These are phyloP conservation scores for Ascosphaera pollenicola DNA, from an alignment of 2,329 filamentous ascomycete species.

Conservation along the genomic window DNA sequence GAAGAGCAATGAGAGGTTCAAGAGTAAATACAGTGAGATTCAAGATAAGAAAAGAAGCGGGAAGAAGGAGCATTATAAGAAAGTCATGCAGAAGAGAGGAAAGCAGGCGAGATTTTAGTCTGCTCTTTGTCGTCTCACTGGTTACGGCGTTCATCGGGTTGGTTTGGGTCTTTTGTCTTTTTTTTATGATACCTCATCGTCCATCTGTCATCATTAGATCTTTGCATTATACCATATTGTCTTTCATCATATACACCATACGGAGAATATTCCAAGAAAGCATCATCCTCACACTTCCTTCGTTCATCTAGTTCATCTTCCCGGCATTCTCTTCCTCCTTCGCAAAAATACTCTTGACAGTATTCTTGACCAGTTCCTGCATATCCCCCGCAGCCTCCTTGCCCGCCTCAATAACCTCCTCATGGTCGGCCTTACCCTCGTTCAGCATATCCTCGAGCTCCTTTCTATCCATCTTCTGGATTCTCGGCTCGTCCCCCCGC, in stretches of 20 bases:
- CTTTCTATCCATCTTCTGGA: conserved; percentile 27
- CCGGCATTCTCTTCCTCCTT: background rate
- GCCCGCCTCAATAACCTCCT: conserved; percentile 42
- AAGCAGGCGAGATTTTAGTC: background rate
- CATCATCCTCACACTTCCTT: no score
- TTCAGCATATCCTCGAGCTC: conserved; percentile 34
- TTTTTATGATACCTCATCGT: background rate
- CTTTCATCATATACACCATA: background rate
- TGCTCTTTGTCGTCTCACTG: no score
- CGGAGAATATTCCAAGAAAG: background rate
- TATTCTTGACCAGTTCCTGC: conserved; percentile 19
- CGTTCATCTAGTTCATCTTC: background rate
- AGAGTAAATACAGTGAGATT: conserved; percentile 68
- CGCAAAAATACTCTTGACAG: background rate
- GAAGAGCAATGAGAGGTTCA: conserved; percentile 47
- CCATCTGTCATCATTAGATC: background rate
- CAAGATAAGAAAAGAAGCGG: conserved; percentile 66
- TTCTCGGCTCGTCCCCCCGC: conserved; percentile 31
- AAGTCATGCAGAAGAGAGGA: conserved; percentile 38
- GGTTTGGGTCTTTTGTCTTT: background rate
- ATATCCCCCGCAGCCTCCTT: conserved; percentile 37
- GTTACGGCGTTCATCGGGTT: background rate
- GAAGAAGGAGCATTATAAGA: conserved; percentile 76
- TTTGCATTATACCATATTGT: background rate
- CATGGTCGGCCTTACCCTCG: conserved; percentile 39